Base-by-base conservation (phyloP, 352 stramenopile genomes). In the Pythium folliculosum region DNA sequence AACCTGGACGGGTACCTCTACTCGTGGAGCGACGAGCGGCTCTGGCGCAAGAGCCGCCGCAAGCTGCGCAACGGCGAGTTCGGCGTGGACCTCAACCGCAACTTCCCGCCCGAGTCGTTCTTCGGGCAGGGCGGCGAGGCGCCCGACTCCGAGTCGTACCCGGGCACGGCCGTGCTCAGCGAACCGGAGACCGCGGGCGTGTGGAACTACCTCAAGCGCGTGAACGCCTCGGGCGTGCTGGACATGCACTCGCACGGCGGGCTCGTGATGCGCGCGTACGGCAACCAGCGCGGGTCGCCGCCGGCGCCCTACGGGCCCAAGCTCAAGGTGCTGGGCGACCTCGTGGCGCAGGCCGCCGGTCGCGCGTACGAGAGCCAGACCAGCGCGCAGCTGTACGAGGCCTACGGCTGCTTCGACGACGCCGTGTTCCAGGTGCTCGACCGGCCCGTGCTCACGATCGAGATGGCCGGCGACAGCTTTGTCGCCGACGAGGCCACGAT, bases 81-180 rank as follows among this genome's bases (percentile, higher is more conserved):
- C 19, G 73, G 73, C n/a, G 65, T 80, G 5, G 73, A 80, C 37
- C 45, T 77, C 12, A 80, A 80, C 64, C 73, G 73, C 58, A 80
- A 80, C 58, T 80, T 60, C 47, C 70, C 70, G 10, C 70, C 73
- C 8, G 40, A 19, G 6, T 27, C 30, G 30, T 71, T 67, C 52
- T 80, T 73, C 45, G 65, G 65, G 45, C 10, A 56, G 7, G 69
- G 49, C 25, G 57, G 53, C 2, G 59, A 40, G 25, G 59, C 38
- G 38, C 22, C 64, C 16, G 50, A 75, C 30, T 69, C 66, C 27
- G 27, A 32, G 27, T 32, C 27, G n/a, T 80, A 75, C 64, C 65
- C 70, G 7, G 73, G 73, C 19, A n/a, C 65, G 19, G 22, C 21
- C 16, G 56, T 73, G 22, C 71, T 77, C 21, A 80, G 73, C 47